Evolutionary conservation across 192 early-diverging fungal species (phyloP).

Genomic region (Entomortierella chlamydospora): DNA sequence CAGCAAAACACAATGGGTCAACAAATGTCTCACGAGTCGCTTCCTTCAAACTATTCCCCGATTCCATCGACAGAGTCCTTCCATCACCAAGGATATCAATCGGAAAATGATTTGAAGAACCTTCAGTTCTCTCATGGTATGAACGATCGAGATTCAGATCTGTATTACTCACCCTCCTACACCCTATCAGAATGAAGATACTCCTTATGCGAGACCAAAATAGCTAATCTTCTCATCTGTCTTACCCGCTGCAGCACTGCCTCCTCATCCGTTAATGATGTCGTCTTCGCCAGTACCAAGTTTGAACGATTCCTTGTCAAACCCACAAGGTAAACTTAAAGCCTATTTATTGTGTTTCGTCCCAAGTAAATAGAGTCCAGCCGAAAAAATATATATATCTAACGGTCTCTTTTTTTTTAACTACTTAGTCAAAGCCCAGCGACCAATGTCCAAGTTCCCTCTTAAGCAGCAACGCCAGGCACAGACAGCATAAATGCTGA

Average conservation of each 20-base stretch:
- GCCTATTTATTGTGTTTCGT: background rate
- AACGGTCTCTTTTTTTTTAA: background rate
- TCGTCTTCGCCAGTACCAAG: conserved; percentile 21
- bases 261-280: conserved; percentile 47
- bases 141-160: conserved; percentile 10
- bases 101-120: conserved; percentile 31
- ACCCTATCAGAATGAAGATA: no score
- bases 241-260: conserved; percentile 35
- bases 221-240: conserved; percentile 11
- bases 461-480: conserved; percentile 28
- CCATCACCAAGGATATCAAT: conserved; percentile 16
- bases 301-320: conserved; percentile 24
- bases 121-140: conserved; percentile 36
- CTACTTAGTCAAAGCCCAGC: conserved; percentile 14
- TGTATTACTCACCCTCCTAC: conserved; percentile 30
- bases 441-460: conserved; percentile 16
- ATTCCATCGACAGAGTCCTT: conserved; percentile 19
- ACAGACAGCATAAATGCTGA: conserved; percentile 10
- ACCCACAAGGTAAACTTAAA: conserved; percentile 18
- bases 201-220: conserved; percentile 23
- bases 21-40: conserved; percentile 7
- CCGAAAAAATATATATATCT: background rate
- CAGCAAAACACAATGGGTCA: conserved; percentile 8
- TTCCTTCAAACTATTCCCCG: conserved; percentile 9
- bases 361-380: no score